Evolutionary conservation across 768 basidiomycete species (phyloP).

Genomic region (Podaxis mareebaensis): DNA sequence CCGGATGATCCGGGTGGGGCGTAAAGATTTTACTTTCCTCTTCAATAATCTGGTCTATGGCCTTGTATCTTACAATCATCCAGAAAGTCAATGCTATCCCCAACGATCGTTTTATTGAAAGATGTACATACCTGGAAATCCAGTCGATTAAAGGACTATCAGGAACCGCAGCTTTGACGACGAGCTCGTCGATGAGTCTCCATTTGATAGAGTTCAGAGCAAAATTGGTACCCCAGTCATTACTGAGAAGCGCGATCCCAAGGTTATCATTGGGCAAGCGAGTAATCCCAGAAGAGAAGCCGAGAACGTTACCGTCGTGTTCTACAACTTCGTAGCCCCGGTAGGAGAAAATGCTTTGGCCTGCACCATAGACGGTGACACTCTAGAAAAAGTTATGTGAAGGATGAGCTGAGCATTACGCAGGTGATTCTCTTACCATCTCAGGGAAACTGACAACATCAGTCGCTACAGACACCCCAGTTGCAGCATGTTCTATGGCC

Average conservation of each 20-base stretch:
- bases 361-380: slow-evolving; percentile 38
- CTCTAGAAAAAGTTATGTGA: slow-evolving; percentile 25
- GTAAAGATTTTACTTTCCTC: neutral
- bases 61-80: neutral
- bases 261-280: slow-evolving; percentile 31
- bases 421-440: slow-evolving; percentile 23
- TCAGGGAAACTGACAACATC: slow-evolving; percentile 37
- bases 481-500: slow-evolving; percentile 35
- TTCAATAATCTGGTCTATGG: neutral
- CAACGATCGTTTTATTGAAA: too few species aligned
- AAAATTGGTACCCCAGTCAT: slow-evolving; percentile 36
- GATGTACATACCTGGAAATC: slow-evolving; percentile 23
- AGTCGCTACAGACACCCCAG: slow-evolving; percentile 33
- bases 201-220: slow-evolving; percentile 38
- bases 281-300: slow-evolving; percentile 31
- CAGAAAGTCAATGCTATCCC: neutral
- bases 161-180: slow-evolving; percentile 18
- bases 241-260: slow-evolving; percentile 39
- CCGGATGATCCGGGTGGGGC: neutral
- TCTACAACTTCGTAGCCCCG: slow-evolving; percentile 43
- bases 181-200: slow-evolving; percentile 36
- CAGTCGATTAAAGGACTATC: slow-evolving; percentile 31
- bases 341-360: slow-evolving; percentile 38
- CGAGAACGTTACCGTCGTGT: slow-evolving; percentile 43
- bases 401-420: neutral